Conservation (phyloP, 345 rosid genomes). For the Anastatica hierochuntica region DNA sequence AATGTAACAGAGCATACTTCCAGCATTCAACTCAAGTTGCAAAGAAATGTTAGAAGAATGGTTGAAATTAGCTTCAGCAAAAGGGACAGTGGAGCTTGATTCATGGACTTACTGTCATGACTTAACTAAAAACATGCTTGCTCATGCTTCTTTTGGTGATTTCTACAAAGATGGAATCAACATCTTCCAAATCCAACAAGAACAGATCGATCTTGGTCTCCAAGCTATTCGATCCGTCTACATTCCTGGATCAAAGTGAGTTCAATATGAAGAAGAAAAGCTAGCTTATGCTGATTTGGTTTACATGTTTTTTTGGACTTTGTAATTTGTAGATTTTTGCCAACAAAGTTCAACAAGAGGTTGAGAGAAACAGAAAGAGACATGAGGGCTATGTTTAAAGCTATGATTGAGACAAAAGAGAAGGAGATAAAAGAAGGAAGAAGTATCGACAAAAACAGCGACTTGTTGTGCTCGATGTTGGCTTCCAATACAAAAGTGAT, state of each 20-base stretch:
- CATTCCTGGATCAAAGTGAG: slow-evolving; percentile 37
- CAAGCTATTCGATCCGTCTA: slow-evolving; percentile 22
- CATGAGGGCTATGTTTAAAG: slow-evolving; percentile 28
- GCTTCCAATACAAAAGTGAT: slow-evolving; percentile 19
- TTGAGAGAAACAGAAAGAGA: slow-evolving; percentile 28
- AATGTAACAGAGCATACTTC: slow-evolving; percentile 29
- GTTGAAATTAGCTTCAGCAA: slow-evolving; percentile 19
- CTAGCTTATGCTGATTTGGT: not conserved
- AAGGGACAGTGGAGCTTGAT: slow-evolving; percentile 29
- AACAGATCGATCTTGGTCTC: slow-evolving; percentile 27
- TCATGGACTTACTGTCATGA: slow-evolving; percentile 32
- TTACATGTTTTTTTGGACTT: not conserved
- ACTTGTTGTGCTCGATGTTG: slow-evolving; percentile 29
- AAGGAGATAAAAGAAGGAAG: slow-evolving; percentile 24
- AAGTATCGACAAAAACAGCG: no score
- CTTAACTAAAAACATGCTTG: slow-evolving; percentile 31
- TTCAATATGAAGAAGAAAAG: no score
- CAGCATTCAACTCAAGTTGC: slow-evolving; percentile 24
- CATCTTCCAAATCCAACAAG: slow-evolving; percentile 31
- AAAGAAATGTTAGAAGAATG: slow-evolving; percentile 32
- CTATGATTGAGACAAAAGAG: slow-evolving; percentile 30
- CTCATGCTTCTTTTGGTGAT: slow-evolving; percentile 40
- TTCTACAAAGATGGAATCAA: slow-evolving; percentile 32
- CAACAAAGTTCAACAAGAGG: slow-evolving; percentile 38
- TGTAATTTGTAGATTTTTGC: slow-evolving; percentile 34